Conservation (phyloP, 768 basidiomycete genomes). For the Sarcomyxa edulis region DNA sequence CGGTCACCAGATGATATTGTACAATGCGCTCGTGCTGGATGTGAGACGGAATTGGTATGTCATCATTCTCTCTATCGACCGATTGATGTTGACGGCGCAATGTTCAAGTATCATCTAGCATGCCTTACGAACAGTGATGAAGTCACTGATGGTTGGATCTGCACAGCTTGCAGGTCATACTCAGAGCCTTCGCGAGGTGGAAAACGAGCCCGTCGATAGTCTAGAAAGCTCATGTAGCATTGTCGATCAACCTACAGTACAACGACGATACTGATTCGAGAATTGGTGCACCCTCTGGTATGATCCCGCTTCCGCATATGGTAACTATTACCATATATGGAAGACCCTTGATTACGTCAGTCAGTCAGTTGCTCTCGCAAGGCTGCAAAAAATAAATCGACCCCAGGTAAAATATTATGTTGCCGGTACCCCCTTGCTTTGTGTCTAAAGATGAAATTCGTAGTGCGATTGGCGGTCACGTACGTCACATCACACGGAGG, state of each 20-base stretch:
- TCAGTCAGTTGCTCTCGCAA: not conserved
- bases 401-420: not conserved
- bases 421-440: slow-evolving; percentile 1
- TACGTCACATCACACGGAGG: too few relatives aligned
- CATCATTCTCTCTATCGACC: not conserved
- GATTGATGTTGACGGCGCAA: not conserved
- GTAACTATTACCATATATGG: not conserved
- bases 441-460: too few relatives aligned
- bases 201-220: not conserved
- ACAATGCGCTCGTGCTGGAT: not conserved
- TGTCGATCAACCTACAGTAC: too few relatives aligned
- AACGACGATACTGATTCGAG: too few relatives aligned
- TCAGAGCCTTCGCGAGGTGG: not conserved
- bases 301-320: not conserved
- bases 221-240: too few relatives aligned
- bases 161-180: not conserved
- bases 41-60: slow-evolving; percentile 1
- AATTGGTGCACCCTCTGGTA: too few relatives aligned
- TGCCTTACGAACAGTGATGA: not conserved
- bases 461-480: too few relatives aligned
- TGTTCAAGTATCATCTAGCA: not conserved
- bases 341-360: not conserved
- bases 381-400: too few relatives aligned
- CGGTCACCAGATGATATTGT: not conserved
- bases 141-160: not conserved